These are phyloP conservation scores for Lentinula detonsa DNA, from an alignment of 768 basidiomycete species.

Conservation along the genomic window DNA sequence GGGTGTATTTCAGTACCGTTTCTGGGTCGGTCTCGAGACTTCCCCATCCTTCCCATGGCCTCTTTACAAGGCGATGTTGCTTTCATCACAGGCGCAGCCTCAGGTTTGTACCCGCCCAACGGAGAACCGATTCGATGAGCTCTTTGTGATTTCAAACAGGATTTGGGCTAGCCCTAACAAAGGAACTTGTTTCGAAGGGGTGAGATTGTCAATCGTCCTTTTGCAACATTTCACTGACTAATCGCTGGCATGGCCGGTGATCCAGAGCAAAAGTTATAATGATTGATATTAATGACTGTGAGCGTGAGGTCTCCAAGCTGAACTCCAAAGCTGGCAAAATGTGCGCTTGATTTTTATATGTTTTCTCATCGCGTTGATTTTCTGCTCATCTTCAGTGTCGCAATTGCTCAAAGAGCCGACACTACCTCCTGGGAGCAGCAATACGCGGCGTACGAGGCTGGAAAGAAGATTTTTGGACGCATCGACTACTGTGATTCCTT, in stretches of 20 bases:
- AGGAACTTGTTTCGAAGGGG: conserved; percentile 12
- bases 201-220: background rate
- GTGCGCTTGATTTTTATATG: conserved; percentile 5
- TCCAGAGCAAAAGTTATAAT: conserved; percentile 12
- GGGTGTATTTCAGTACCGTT: too few relatives aligned
- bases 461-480: conserved; percentile 9
- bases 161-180: conserved; percentile 11
- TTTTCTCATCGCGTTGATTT: background rate
- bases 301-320: conserved; percentile 11
- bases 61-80: conserved; percentile 5
- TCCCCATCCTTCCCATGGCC: background rate
- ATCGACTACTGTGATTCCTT: conserved; percentile 11
- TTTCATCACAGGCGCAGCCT: conserved; percentile 8
- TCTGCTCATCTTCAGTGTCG: conserved; percentile 6
- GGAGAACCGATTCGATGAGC: background rate
- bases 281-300: conserved; percentile 10
- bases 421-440: conserved; percentile 15
- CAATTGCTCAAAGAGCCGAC: conserved; percentile 11
- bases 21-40: background rate
- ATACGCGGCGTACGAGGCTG: conserved; percentile 11
- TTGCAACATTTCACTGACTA: too few relatives aligned
- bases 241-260: too few relatives aligned
- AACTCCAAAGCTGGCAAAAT: conserved; percentile 12
- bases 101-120: conserved; percentile 3
- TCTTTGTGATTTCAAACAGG: conserved; percentile 4